Conservation (phyloP, 768 basidiomycete species). For the Panaeolus papilionaceus region DNA sequence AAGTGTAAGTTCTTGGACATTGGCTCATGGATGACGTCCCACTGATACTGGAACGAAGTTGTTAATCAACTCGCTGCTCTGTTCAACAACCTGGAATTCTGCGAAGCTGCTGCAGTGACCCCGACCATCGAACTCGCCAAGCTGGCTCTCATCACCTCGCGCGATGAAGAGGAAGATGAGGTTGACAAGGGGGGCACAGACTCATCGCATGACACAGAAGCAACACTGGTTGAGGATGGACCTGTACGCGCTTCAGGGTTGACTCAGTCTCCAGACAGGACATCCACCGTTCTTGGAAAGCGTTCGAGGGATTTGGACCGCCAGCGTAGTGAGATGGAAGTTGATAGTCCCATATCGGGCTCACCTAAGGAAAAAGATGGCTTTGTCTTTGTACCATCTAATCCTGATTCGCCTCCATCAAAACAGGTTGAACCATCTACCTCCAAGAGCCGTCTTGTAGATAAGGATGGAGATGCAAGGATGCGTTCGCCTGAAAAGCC, state of each 20-base stretch:
- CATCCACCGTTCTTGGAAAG: constrained; percentile 72
- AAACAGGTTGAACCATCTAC: constrained; percentile 7
- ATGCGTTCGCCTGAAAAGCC: constrained; percentile 48
- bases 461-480: constrained; percentile 42
- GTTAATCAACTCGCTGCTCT: constrained; percentile 80
- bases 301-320: constrained; percentile 57
- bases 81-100: constrained; percentile 77
- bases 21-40: neutral
- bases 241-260: constrained; percentile 40
- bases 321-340: constrained; percentile 57
- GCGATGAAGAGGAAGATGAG: constrained; percentile 89
- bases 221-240: constrained; percentile 85
- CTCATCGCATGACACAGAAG: constrained; percentile 87
- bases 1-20: constrained; percentile 65
- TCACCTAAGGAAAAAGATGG: constrained; percentile 44
- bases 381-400: constrained; percentile 39
- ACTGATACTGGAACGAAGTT: constrained; percentile 53
- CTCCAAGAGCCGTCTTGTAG: constrained; percentile 6
- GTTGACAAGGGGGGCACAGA: constrained; percentile 75
- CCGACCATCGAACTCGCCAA: constrained; percentile 90
- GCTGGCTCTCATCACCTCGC: constrained; percentile 87
- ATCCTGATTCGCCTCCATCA: constrained; percentile 32
- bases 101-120: constrained; percentile 71
- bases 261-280: constrained; percentile 41
- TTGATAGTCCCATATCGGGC: constrained; percentile 52